These are phyloP conservation scores for Rhodotorula diobovata DNA, from an alignment of 768 basidiomycete species.

Conservation along the genomic window DNA sequence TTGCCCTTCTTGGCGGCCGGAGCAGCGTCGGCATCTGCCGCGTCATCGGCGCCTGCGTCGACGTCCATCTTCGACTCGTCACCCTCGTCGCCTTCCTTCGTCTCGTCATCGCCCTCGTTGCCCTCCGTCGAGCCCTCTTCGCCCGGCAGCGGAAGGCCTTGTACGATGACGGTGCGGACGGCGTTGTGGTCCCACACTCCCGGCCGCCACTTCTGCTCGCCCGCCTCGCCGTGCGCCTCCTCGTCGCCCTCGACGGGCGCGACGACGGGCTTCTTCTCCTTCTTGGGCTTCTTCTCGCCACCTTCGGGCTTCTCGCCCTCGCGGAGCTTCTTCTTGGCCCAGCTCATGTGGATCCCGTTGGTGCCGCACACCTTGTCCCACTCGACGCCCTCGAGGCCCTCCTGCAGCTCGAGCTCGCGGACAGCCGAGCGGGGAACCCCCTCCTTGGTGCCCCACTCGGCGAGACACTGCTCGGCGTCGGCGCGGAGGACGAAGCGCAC, in stretches of 20 bases:
- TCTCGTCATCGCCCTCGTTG: conserved; percentile 4
- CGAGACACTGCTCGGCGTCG: conserved; percentile 63
- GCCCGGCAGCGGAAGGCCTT: conserved; percentile 45
- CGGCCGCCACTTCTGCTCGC: conserved; percentile 21
- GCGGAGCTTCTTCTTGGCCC: conserved; percentile 39
- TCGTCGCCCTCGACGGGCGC: conserved; percentile 3
- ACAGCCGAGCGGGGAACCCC: conserved; percentile 35
- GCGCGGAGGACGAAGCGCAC: conserved; percentile 84
- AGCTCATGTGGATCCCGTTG: conserved; percentile 25
- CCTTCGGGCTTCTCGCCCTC: conserved; percentile 38
- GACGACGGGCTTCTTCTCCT: neutral
- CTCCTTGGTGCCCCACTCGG: conserved; percentile 32
- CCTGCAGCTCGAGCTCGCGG: conserved; percentile 28
- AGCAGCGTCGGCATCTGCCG: conserved; percentile 60
- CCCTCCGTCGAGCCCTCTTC: conserved; percentile 32
- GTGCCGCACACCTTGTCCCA: conserved; percentile 33
- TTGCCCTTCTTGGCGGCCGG: conserved; percentile 26
- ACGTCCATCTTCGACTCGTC: conserved; percentile 69
- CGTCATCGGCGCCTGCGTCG: conserved; percentile 63
- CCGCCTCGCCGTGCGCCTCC: conserved; percentile 17
- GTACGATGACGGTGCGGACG: conserved; percentile 60
- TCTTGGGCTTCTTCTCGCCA: conserved; percentile 25
- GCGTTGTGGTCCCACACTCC: conserved; percentile 63
- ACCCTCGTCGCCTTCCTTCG: conserved; percentile 53
- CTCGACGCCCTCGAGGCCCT: conserved; percentile 29